Conservation (phyloP, 148 eudicot species). For the Persicaria tinctoria region DNA sequence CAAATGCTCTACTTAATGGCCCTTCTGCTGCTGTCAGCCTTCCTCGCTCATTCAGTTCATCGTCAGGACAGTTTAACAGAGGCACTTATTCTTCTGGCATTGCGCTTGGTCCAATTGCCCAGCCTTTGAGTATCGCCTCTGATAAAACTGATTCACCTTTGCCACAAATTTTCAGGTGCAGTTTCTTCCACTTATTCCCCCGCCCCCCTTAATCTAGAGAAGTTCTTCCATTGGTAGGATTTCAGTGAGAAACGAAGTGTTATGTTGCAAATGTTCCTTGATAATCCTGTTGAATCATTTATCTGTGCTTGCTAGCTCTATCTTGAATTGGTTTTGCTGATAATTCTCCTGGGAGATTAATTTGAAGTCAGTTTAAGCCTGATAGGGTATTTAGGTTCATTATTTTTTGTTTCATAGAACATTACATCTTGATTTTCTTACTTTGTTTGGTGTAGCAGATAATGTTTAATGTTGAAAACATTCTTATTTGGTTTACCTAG, state of each 20-base stretch:
- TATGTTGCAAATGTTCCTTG: neutral
- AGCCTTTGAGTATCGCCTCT: slow-evolving; percentile 49
- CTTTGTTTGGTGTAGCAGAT: neutral
- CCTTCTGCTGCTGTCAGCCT: slow-evolving; percentile 43
- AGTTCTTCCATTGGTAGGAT: neutral
- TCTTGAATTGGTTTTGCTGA: neutral
- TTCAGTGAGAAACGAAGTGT: neutral
- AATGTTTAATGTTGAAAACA: neutral
- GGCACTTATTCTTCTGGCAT: slow-evolving; percentile 51
- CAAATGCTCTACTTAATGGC: slow-evolving; percentile 38
- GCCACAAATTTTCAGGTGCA: slow-evolving; percentile 50
- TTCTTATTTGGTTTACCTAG: neutral
- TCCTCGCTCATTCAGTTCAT: slow-evolving; percentile 38
- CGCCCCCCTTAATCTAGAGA: neutral
- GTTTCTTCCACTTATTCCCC: neutral
- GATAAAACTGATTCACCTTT: slow-evolving; percentile 58
- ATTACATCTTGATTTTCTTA: neutral
- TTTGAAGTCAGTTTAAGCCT: neutral
- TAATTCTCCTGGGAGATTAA: neutral
- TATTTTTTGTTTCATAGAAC: neutral
- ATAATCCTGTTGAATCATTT: neutral
- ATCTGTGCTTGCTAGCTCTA: neutral
- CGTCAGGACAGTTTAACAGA: slow-evolving; percentile 52
- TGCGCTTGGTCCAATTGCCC: slow-evolving; percentile 46
- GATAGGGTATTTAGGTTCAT: neutral